Conservation (phyloP, 306 rosid species). For the Dalbergia oliveri region DNA sequence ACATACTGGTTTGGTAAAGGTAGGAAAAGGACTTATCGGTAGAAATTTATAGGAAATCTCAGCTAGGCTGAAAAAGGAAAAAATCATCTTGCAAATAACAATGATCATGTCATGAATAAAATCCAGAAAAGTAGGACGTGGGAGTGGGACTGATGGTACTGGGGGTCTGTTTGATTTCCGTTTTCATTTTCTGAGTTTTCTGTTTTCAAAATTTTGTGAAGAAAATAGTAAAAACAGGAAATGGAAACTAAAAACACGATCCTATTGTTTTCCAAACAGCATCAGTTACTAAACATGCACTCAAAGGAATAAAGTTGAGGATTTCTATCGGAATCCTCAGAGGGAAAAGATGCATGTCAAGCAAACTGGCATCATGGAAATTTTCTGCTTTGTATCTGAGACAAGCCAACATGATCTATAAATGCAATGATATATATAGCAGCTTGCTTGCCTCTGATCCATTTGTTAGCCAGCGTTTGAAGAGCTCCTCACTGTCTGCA, state of each 20-base stretch:
- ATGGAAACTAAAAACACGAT: too few relatives aligned
- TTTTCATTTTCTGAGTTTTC: too few relatives aligned
- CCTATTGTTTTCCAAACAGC: too few relatives aligned
- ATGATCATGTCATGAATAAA: conserved; percentile 6
- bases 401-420: conserved; percentile 17
- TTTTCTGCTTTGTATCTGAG: conserved; percentile 20
- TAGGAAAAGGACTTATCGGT: background rate
- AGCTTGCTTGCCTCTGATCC: conserved; percentile 90
- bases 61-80: background rate
- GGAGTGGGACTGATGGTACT: background rate
- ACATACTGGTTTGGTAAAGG: background rate
- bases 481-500: conserved; percentile 89
- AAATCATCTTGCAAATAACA: conserved; percentile 4
- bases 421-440: conserved; percentile 31
- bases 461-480: conserved; percentile 92
- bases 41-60: background rate
- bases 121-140: background rate
- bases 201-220: too few relatives aligned
- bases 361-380: conserved; percentile 22
- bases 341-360: conserved; percentile 31
- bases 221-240: too few relatives aligned
- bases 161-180: too few relatives aligned
- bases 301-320: conserved; percentile 25
- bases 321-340: conserved; percentile 25
- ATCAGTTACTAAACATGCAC: too few relatives aligned